Evolutionary conservation across 2,329 filamentous ascomycete genomes (phyloP).

Genomic region (Hypomyces perniciosus): DNA sequence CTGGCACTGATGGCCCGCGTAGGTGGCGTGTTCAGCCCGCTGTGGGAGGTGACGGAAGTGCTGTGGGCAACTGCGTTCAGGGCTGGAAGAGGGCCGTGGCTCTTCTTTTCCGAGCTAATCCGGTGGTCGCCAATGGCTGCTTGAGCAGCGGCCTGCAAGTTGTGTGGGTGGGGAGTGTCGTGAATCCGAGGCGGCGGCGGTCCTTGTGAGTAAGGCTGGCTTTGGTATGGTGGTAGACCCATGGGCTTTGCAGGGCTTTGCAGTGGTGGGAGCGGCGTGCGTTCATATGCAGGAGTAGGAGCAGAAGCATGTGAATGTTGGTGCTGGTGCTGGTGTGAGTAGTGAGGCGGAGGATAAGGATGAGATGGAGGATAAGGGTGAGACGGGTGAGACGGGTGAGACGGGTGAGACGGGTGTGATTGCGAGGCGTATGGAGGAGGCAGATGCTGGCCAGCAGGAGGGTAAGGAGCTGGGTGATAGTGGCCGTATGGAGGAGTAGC

Average conservation of each 20-base stretch:
- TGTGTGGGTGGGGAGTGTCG: conserved; percentile 40
- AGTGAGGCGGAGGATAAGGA: conserved; percentile 25
- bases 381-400: too few relatives aligned
- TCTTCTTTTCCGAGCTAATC: conserved; percentile 30
- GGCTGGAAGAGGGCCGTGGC: conserved; percentile 40
- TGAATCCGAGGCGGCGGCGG: conserved; percentile 30
- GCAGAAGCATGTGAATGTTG: conserved; percentile 18
- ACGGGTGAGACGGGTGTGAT: conserved; percentile 17
- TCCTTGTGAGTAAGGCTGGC: conserved; percentile 26
- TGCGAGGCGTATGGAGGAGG: conserved; percentile 26
- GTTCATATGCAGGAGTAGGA: conserved; percentile 24
- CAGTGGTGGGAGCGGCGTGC: conserved; percentile 32
- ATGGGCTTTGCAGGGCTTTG: conserved; percentile 25
- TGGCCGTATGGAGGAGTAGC: conserved; percentile 49
- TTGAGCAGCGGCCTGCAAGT: conserved; percentile 39
- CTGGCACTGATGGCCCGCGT: conserved; percentile 43
- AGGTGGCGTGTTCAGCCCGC: conserved; percentile 36
- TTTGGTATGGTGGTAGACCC: conserved; percentile 25
- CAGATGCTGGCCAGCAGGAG: conserved; percentile 23
- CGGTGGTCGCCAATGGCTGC: conserved; percentile 36
- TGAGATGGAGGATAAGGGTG: conserved; percentile 11
- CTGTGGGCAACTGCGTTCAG: conserved; percentile 30
- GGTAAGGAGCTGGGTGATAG: conserved; percentile 35
- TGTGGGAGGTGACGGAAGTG: conserved; percentile 21
- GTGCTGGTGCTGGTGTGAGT: conserved; percentile 15